Evolutionary conservation across 129 eudicot genomes (phyloP).

Genomic region (Smallanthus sonchifolius): DNA sequence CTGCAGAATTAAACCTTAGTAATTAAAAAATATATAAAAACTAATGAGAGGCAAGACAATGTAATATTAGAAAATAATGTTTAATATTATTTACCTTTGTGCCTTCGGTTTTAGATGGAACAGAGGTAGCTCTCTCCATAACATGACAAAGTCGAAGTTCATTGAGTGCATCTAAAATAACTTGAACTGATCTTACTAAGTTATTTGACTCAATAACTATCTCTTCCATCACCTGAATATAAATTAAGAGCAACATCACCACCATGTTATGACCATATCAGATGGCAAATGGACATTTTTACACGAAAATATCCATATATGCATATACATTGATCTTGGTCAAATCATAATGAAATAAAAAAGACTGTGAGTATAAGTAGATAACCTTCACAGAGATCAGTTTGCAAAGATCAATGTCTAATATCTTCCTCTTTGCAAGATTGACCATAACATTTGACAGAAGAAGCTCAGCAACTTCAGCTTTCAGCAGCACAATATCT

Average conservation of each 20-base stretch:
- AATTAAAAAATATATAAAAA: not conserved
- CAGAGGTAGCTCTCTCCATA: constrained; percentile 53
- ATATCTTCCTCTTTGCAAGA: constrained; percentile 63
- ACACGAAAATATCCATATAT: not conserved
- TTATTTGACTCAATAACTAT: constrained; percentile 69
- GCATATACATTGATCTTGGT: not conserved
- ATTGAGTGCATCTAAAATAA: constrained; percentile 81
- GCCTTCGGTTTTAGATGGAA: constrained; percentile 41
- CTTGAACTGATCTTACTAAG: constrained; percentile 70
- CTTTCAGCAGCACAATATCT: constrained; percentile 83
- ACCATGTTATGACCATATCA: constrained; percentile 8
- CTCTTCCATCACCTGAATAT: constrained; percentile 67
- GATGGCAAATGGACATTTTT: not conserved
- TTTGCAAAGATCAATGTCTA: constrained; percentile 70
- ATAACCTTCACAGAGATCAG: constrained; percentile 72
- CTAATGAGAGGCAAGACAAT: not conserved
- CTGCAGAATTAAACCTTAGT: constrained; percentile 32
- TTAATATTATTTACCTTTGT: constrained; percentile 48
- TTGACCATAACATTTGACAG: constrained; percentile 71
- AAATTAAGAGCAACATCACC: not conserved
- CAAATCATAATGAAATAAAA: constrained; percentile 1
- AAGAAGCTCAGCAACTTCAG: constrained; percentile 95
- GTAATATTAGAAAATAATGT: not conserved
- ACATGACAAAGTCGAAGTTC: constrained; percentile 78
- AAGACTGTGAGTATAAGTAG: not conserved